Evolutionary conservation across 1,139 yeast species (phyloP).

Genomic region (Candida glucosophila): DNA sequence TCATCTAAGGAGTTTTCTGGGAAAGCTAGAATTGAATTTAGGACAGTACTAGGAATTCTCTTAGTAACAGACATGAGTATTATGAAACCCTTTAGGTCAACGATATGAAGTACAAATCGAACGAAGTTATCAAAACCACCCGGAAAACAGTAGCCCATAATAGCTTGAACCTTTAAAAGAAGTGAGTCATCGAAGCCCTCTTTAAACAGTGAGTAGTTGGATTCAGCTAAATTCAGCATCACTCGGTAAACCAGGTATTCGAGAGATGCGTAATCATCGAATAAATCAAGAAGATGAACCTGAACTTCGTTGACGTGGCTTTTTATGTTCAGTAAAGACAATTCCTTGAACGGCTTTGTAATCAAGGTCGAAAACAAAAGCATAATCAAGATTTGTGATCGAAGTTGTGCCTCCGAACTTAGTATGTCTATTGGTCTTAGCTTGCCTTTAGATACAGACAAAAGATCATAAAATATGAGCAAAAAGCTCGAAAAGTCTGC

Average conservation of each 20-base stretch:
- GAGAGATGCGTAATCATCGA: conserved; percentile 6
- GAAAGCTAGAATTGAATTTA: conserved; percentile 21
- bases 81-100: conserved; percentile 23
- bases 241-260: conserved; percentile 5
- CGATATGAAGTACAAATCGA: conserved; percentile 13
- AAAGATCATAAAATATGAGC: conserved; percentile 12
- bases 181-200: conserved; percentile 7
- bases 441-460: conserved; percentile 5
- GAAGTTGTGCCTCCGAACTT: conserved; percentile 7
- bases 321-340: conserved; percentile 10
- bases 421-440: conserved; percentile 4
- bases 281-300: conserved; percentile 3
- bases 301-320: not conserved
- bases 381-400: conserved; percentile 16
- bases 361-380: conserved; percentile 18
- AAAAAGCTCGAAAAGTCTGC: conserved; percentile 17
- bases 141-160: conserved; percentile 19
- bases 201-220: conserved; percentile 10
- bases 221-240: conserved; percentile 11
- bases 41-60: conserved; percentile 13
- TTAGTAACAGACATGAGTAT: conserved; percentile 18
- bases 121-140: conserved; percentile 11
- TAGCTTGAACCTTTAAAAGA: conserved; percentile 6
- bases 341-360: conserved; percentile 20
- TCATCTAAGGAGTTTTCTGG: conserved; percentile 9